Percentiles rank a stretch among this genome's conserved stretches.
Evolutionary conservation across 2,329 filamentous ascomycete genomes (phyloP).

Genomic region (Sordariomycetes sp.): DNA sequence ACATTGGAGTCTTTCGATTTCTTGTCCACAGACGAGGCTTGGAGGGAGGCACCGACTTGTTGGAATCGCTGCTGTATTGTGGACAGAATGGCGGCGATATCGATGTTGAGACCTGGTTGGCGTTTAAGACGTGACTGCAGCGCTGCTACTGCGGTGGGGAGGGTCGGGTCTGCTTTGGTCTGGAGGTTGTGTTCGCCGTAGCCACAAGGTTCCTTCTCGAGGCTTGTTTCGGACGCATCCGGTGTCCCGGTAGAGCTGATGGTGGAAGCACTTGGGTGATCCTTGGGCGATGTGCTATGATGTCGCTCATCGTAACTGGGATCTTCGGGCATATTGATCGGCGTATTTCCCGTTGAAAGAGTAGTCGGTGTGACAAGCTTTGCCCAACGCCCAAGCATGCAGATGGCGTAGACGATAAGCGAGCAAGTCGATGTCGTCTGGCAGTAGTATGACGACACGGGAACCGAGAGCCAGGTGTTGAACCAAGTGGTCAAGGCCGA

Average conservation of each 20-base stretch:
- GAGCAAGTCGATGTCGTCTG: constrained; percentile 34
- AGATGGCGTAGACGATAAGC: constrained; percentile 40
- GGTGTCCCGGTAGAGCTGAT: neutral
- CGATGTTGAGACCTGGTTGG: constrained; percentile 34
- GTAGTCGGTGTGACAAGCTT: constrained; percentile 22
- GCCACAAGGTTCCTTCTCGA: constrained; percentile 5
- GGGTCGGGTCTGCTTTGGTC: constrained; percentile 21
- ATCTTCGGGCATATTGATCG: neutral
- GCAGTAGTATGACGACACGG: constrained; percentile 30
- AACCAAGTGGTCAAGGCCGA: constrained; percentile 39
- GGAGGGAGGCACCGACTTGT: constrained; percentile 27
- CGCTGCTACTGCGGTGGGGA: constrained; percentile 28
- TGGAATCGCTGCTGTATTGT: constrained; percentile 32
- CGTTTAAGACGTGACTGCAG: constrained; percentile 30
- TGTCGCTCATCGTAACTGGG: neutral
- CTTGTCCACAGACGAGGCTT: constrained; percentile 16
- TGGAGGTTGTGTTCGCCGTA: neutral
- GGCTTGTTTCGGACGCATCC: constrained; percentile 6
- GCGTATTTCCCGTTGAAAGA: too few relatives aligned
- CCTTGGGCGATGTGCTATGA: neutral
- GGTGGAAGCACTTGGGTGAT: neutral
- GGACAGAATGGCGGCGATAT: constrained; percentile 32
- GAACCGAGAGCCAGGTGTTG: constrained; percentile 34
- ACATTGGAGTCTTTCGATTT: constrained; percentile 30
- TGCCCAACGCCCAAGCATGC: constrained; percentile 41